phyloP scores from a whole-genome alignment of 176 grass and related monocot genomes.

The Carex kokanica region DNA sequence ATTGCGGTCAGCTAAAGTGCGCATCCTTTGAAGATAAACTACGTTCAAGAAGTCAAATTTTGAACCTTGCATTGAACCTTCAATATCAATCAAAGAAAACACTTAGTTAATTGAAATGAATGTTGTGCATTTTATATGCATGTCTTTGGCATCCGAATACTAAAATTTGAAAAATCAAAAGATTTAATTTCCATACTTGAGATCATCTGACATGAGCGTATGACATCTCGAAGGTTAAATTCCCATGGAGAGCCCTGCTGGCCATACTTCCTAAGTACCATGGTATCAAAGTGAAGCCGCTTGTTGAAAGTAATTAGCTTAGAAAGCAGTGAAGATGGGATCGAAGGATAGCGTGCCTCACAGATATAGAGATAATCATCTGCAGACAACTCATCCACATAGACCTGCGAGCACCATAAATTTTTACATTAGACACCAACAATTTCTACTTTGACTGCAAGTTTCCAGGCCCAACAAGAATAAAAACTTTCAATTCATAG shows the following conservation, averaged over 20 bases:
- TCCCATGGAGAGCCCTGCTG: slow-evolving; percentile 94
- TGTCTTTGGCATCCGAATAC: neutral
- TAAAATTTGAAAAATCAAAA: slow-evolving; percentile 19
- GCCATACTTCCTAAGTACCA: slow-evolving; percentile 78
- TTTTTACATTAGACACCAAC: neutral
- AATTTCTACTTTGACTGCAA: neutral
- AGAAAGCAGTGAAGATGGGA: slow-evolving; percentile 42
- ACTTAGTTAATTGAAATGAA: neutral
- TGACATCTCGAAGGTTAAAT: slow-evolving; percentile 97
- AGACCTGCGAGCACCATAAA: slow-evolving; percentile 35
- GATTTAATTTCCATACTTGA: slow-evolving; percentile 27
- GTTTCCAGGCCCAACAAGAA: neutral
- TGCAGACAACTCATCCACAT: slow-evolving; percentile 81
- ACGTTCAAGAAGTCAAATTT: slow-evolving; percentile 72
- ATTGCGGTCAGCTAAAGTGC: slow-evolving; percentile 56
- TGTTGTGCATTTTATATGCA: neutral
- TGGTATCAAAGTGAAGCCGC: slow-evolving; percentile 66
- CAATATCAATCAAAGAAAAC: slow-evolving; percentile 20
- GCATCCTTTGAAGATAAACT: slow-evolving; percentile 91
- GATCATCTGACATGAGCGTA: slow-evolving; percentile 81
- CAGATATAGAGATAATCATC: slow-evolving; percentile 84
- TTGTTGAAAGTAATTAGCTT: slow-evolving; percentile 87
- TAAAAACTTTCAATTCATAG: neutral
- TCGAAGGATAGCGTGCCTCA: slow-evolving; percentile 43
- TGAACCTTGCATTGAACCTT: slow-evolving; percentile 36